Percentiles rank a stretch among this genome's conserved stretches.
Conservation (phyloP, 169 alveolate species). For the Eimeria praecox region DNA sequence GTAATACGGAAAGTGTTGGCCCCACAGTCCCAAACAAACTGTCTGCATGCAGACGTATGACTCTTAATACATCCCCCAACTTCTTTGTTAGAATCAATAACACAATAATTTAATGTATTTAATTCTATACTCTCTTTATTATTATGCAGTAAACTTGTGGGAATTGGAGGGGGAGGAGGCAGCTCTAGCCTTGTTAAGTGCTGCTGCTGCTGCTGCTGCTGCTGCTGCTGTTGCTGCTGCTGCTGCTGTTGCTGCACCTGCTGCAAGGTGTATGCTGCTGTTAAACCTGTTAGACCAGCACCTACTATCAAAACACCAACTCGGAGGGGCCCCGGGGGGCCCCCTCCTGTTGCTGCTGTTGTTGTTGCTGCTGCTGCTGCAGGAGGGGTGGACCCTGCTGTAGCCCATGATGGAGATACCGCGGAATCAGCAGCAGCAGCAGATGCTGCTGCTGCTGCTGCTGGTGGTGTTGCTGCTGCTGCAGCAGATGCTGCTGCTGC, state of each 20-base stretch:
- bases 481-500: background rate
- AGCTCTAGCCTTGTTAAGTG: too few relatives aligned
- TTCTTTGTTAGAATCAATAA: constrained; percentile 24
- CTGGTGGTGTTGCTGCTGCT: background rate
- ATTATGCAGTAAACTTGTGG: too few relatives aligned
- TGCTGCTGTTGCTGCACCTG: background rate
- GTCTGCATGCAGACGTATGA: constrained; percentile 29
- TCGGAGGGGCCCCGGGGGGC: constrained; percentile 22
- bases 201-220: background rate
- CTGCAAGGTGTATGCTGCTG: constrained; percentile 71
- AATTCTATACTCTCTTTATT: background rate
- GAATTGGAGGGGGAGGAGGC: too few relatives aligned
- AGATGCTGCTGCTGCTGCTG: background rate
- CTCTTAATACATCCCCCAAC: constrained; percentile 71
- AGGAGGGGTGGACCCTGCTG: too few relatives aligned
- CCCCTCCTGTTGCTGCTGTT: background rate
- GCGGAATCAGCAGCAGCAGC: background rate
- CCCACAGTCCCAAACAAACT: constrained; percentile 57
- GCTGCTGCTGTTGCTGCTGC: background rate
- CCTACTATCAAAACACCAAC: constrained; percentile 70
- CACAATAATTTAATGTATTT: background rate
- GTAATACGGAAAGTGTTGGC: constrained; percentile 72
- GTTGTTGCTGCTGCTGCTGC: background rate
- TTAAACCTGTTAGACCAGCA: constrained; percentile 77
- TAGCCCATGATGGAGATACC: background rate